Evolutionary conservation across 2,329 filamentous ascomycete genomes (phyloP).

Genomic region (Verticillium klebahnii): DNA sequence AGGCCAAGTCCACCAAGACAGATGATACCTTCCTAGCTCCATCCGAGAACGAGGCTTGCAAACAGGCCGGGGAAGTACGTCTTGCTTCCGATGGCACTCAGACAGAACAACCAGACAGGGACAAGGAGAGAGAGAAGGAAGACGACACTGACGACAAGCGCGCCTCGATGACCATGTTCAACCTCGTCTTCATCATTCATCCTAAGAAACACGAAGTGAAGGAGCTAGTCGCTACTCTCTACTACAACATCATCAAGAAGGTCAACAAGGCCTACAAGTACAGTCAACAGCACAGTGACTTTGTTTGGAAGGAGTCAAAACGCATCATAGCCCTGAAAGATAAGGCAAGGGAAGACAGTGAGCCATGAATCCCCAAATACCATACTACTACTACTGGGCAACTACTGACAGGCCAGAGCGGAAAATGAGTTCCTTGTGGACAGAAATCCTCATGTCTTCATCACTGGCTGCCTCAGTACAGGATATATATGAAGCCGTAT

Average conservation of each 20-base stretch:
- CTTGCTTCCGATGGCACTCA: conserved; percentile 5
- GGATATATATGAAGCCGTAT: conserved; percentile 76
- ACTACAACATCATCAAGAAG: conserved; percentile 85
- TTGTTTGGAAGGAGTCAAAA: conserved; percentile 88
- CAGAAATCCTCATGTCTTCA: conserved; percentile 64
- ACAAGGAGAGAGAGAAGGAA: conserved; percentile 27
- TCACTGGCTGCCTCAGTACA: conserved; percentile 79
- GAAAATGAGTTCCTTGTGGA: conserved; percentile 65
- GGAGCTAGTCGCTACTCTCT: conserved; percentile 69
- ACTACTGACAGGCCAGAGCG: conserved; percentile 31
- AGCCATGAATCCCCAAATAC: conserved; percentile 13
- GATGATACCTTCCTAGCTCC: conserved; percentile 22
- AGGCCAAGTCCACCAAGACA: conserved; percentile 12
- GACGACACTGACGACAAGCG: conserved; percentile 56
- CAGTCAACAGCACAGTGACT: conserved; percentile 83
- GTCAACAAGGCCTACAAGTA: conserved; percentile 90
- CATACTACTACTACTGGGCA: neutral
- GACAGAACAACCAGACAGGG: conserved; percentile 20
- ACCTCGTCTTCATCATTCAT: conserved; percentile 87
- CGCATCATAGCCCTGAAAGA: conserved; percentile 77
- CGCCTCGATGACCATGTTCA: conserved; percentile 91
- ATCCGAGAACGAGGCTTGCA: conserved; percentile 13
- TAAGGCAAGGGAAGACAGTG: conserved; percentile 67
- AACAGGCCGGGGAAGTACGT: conserved; percentile 22
- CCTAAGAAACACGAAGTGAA: conserved; percentile 75